Evolutionary conservation across 768 basidiomycete species (phyloP).

Genomic region (Sutorius australiensis): DNA sequence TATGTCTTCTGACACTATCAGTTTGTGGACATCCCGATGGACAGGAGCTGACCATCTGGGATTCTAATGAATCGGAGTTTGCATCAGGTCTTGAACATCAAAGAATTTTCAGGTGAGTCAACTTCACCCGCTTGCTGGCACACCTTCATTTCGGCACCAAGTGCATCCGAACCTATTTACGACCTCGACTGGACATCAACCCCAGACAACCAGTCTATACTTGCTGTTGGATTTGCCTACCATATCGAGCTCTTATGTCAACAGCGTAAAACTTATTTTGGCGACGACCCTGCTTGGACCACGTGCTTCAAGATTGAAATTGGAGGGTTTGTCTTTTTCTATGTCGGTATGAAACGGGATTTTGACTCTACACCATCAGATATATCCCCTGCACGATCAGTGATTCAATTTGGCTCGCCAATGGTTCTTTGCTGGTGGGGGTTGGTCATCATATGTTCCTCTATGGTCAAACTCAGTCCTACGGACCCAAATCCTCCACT

Average conservation of each 20-base stretch:
- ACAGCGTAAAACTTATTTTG: conserved; percentile 89
- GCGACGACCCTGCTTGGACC: conserved; percentile 76
- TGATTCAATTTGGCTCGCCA: conserved; percentile 89
- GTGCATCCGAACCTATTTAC: conserved; percentile 54
- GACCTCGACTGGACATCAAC: conserved; percentile 95
- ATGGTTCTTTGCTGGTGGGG: conserved; percentile 78
- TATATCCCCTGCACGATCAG: conserved; percentile 74
- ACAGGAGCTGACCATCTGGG: conserved; percentile 91
- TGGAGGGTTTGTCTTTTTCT: conserved; percentile 47
- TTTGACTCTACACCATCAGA: conserved; percentile 35
- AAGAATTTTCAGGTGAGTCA: conserved; percentile 52
- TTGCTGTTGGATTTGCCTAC: conserved; percentile 82
- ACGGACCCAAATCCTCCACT: conserved; percentile 20
- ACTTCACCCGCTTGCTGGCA: background rate
- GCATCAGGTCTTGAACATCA: conserved; percentile 83
- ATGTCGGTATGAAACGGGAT: background rate
- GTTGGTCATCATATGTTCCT: conserved; percentile 82
- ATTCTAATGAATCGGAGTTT: conserved; percentile 92
- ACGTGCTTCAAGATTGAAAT: conserved; percentile 69
- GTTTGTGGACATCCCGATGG: conserved; percentile 60
- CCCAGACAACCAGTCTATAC: conserved; percentile 82
- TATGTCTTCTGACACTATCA: conserved; percentile 24
- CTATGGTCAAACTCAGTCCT: conserved; percentile 50
- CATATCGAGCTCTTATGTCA: conserved; percentile 87
- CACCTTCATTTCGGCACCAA: conserved; percentile 4